These are phyloP conservation scores for Melampsora larici-populina DNA, from an alignment of 1,284 basidiomycete species.

Conservation along the genomic window DNA sequence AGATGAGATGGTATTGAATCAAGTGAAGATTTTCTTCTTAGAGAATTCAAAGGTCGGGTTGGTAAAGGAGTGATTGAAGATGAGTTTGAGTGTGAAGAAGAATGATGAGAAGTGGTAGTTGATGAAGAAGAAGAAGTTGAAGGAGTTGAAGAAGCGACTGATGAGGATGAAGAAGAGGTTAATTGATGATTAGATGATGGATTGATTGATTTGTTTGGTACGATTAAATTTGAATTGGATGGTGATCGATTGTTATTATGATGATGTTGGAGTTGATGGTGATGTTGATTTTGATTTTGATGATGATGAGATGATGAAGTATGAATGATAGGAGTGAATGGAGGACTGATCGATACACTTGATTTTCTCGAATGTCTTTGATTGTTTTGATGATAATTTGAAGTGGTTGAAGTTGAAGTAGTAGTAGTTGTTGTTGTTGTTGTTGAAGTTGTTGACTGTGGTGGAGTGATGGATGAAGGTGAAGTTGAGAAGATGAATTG, in stretches of 20 bases:
- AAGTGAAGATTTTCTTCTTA: neutral
- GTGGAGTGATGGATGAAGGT: too few species aligned
- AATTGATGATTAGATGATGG: neutral
- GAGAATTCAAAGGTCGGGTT: neutral
- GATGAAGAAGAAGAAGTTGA: neutral
- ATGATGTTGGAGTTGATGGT: neutral
- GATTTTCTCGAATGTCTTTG: slow-evolving; percentile 24
- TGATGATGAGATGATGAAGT: too few species aligned
- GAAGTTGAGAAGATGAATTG: too few species aligned
- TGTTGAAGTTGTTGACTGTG: too few species aligned
- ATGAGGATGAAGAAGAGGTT: slow-evolving; percentile 8
- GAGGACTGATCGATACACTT: slow-evolving; percentile 33
- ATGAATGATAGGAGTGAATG: neutral
- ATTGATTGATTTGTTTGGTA: neutral
- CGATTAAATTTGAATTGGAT: neutral
- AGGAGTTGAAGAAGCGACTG: neutral
- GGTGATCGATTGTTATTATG: neutral
- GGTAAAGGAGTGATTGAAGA: neutral
- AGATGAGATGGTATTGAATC: neutral
- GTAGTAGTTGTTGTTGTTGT: too few species aligned
- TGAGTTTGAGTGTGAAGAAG: neutral
- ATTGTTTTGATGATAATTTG: neutral
- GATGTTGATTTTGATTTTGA: neutral
- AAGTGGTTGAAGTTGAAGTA: too few species aligned
- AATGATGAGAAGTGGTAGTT: neutral